Base-by-base conservation (phyloP, 202 grass and related monocot species). In the Hordeum pubiflorum region DNA sequence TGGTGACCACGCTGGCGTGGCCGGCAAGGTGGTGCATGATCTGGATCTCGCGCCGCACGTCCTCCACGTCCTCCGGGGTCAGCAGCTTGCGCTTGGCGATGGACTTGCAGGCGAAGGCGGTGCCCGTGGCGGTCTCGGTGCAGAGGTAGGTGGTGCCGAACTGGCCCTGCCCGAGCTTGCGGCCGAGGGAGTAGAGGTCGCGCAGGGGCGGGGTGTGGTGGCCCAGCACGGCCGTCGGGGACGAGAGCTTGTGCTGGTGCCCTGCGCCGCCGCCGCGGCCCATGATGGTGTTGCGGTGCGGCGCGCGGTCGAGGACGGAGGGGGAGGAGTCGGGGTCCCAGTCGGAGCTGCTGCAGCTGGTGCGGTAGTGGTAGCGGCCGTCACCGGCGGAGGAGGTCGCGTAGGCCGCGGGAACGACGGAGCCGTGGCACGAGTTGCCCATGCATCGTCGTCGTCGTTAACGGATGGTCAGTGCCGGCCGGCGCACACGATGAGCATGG, bases 31-130 rank as follows among this genome's bases (percentile, higher is more conserved):
- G 86, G 86, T 88, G 86, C 86, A 88, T 88, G 76, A 88, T 88
- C 76, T 88, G 86, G 76, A 88, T 88, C 86, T 88, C 86, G 48
- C 81, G 86, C 0, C 86, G 81, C 1, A 88, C 86, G 76, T 88
- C 86, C 52, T 88, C 86, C 6, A 88, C 86, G 81, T 88, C 86
- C 81, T 88, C 86, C 0, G 78, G 63, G 2, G 64, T 85, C 0
- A 89, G 82, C 36, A 89, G 87, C 82, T 89, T 89, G n/a, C 87
- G 77, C 78, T 89, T 89, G n/a, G 87, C 82, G 73, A 89, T 89
- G n/a, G 87, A 89, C 87, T 85, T 89, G 82, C 87, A 89, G 0
- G 87, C 87, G 2, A 78, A 40, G 0, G 38, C 27, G 0, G 18
- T 10, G 20, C 83, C 87, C 2, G 87, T 85, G 0, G 66, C 23